Evolutionary conservation across 176 grass and related monocot genomes (phyloP).

Genomic region (Oryza meridionalis): DNA sequence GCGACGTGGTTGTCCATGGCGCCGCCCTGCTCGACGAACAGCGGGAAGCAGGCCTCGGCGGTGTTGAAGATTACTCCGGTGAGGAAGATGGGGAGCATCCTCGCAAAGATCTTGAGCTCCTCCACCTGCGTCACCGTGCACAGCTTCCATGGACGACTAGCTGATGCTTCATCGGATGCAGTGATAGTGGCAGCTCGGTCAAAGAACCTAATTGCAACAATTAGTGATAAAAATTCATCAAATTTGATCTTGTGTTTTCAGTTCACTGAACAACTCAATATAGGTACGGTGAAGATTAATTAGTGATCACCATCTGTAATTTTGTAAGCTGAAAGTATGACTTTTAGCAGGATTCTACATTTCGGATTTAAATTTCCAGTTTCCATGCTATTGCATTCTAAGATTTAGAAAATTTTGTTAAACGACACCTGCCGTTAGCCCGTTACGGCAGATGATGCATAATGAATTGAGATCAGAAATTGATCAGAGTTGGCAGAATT

Average conservation of each 20-base stretch:
- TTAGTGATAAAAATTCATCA: neutral
- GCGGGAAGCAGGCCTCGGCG: slow-evolving; percentile 26
- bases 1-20: slow-evolving; percentile 41
- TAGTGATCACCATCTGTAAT: neutral
- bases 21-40: slow-evolving; percentile 57
- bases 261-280: neutral
- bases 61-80: slow-evolving; percentile 28
- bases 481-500: neutral
- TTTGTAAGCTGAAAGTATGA: too few relatives aligned
- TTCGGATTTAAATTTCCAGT: too few relatives aligned
- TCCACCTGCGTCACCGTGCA: slow-evolving; percentile 62
- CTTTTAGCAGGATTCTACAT: too few relatives aligned
- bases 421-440: too few relatives aligned
- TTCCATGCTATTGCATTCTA: too few relatives aligned
- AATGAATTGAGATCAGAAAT: neutral
- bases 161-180: neutral
- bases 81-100: slow-evolving; percentile 30
- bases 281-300: neutral
- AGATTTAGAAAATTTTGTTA: too few relatives aligned
- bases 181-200: slow-evolving; percentile 57
- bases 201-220: slow-evolving; percentile 41
- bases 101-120: slow-evolving; percentile 52
- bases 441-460: too few relatives aligned
- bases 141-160: slow-evolving; percentile 34
- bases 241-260: neutral